Base-by-base conservation (phyloP, 1,139 yeast genomes). In the Lodderomyces margitis region DNA sequence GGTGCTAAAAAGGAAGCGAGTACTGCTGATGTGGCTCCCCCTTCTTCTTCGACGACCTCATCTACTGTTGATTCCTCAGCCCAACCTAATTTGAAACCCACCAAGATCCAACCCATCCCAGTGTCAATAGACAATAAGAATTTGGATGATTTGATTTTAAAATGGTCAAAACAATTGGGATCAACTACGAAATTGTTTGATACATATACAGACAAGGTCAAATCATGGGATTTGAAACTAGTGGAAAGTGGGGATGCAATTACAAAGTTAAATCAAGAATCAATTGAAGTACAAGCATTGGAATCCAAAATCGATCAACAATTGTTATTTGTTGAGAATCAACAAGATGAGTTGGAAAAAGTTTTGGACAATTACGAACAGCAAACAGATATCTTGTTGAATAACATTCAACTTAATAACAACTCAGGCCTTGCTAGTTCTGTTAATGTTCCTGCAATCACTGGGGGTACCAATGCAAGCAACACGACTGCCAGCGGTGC, bases 161-260 rank as follows among this genome's bases (percentile, higher is more conserved):
- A 86, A 62, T 94, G 98, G 99, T 86, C 97, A 1, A 80, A 81
- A 45, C 95, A 94, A 53, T 67, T 92, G 46, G 74, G 91, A 3
- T 74, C 78, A 17, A 81, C 95, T 0, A 78, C 92, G 1, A 72
- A 74, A 21, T 82, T 87, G 28, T 92, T 91, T 64, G 84, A 83
- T 46, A 63, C 74, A n/a, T 94, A 87, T 56, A 84, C 96, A 15
- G 66, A 72, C 15, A 85, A 83, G 48, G 82, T 91, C 21, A 81
- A 83, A 47, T 75, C 77, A 42, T 91, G 97, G 96, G 98, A 94
- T 61, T 78, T 80, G 45, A 80, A 84, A 24, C 71, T 92, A 41
- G 91, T 88, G 11, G 79, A 80, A 41, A 91, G 95, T 45, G 96
- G 96, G 7, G 92, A 87, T 40, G 87, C 86, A 55, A 87, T 92